Percentiles rank a stretch among this genome's conserved stretches.
Conservation (phyloP, 2,329 filamentous ascomycete genomes). For the Penicillium sp. region DNA sequence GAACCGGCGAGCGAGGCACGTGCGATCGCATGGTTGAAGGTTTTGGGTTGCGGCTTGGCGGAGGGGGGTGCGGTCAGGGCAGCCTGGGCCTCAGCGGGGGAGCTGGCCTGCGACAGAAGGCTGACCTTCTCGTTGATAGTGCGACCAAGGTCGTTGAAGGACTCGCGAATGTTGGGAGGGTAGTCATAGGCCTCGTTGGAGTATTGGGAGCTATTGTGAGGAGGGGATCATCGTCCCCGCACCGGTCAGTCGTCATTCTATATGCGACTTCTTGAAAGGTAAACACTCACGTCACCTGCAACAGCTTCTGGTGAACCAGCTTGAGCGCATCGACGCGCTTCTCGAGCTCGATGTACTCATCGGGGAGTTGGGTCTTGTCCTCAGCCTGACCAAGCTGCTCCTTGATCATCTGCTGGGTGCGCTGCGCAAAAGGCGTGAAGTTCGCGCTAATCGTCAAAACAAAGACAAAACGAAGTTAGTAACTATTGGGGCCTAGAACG, state of each 20-base stretch:
- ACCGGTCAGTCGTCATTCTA: neutral
- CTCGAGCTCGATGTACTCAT: conserved; percentile 97
- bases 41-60: conserved; percentile 97
- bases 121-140: conserved; percentile 94
- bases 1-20: conserved; percentile 85
- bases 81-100: conserved; percentile 88
- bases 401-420: conserved; percentile 96
- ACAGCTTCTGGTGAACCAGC: conserved; percentile 94
- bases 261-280: neutral
- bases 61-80: conserved; percentile 86
- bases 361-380: conserved; percentile 96
- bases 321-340: conserved; percentile 98
- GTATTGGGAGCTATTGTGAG: conserved; percentile 74
- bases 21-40: conserved; percentile 93
- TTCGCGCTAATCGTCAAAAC: conserved; percentile 65
- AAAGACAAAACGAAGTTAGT: conserved; percentile 30
- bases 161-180: conserved; percentile 96
- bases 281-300: conserved; percentile 82
- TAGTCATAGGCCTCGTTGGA: conserved; percentile 87
- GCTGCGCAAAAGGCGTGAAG: conserved; percentile 88
- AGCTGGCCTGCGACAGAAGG: conserved; percentile 81
- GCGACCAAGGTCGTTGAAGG: conserved; percentile 91
- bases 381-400: conserved; percentile 94
- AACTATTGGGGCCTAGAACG: conserved; percentile 26
- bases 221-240: conserved; percentile 3